Percentiles rank a stretch among this genome's conserved stretches.
phyloP scores from a whole-genome alignment of 345 rosid species.

The Linum lewisii region DNA sequence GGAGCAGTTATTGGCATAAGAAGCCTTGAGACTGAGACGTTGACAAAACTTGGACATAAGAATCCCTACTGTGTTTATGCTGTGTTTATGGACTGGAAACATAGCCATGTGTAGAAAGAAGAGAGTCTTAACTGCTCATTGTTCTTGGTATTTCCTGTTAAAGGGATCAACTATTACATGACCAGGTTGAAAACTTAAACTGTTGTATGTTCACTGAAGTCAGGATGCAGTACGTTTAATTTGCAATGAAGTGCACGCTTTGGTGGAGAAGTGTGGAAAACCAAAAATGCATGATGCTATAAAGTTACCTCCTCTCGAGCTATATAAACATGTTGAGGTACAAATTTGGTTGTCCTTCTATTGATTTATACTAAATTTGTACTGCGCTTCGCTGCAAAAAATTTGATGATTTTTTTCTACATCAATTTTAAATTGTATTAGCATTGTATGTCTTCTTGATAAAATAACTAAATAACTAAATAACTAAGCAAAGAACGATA shows the following conservation, averaged over 20 bases:
- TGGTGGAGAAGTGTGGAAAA: conserved; percentile 75
- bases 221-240: conserved; percentile 86
- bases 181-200: conserved; percentile 6
- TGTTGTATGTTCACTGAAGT: conserved; percentile 20
- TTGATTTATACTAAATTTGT: background rate
- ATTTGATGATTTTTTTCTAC: no score
- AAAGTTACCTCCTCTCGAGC: conserved; percentile 79
- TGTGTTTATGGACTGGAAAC: background rate
- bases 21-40: background rate
- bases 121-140: background rate
- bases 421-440: no score
- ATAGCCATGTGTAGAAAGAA: background rate
- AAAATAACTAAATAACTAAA: no score
- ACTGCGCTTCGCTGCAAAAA: background rate
- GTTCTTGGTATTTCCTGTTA: background rate
- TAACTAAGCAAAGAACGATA: no score
- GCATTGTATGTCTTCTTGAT: no score
- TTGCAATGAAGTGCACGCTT: conserved; percentile 63
- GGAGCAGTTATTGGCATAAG: background rate
- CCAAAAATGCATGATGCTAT: conserved; percentile 84
- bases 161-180: background rate
- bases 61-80: background rate
- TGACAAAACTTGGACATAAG: background rate
- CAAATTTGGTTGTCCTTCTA: conserved; percentile 14
- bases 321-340: conserved; percentile 86